Conservation (phyloP, 2,329 filamentous ascomycete species). For the Elsinoe perseae region DNA sequence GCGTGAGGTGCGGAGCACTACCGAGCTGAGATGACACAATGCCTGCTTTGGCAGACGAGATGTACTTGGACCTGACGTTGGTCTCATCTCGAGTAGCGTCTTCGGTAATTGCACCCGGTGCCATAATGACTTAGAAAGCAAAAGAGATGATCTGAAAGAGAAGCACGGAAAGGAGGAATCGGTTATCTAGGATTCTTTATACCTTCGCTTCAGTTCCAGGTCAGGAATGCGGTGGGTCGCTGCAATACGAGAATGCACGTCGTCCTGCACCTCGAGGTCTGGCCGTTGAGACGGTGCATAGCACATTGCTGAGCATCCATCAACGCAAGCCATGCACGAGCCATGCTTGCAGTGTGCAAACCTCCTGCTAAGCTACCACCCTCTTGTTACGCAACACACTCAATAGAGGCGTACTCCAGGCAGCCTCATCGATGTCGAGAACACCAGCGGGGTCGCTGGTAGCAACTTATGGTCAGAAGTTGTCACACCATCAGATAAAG, state of each 20-base stretch:
- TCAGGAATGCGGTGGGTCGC: neutral
- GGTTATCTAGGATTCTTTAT: neutral
- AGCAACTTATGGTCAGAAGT: neutral
- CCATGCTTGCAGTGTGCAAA: neutral
- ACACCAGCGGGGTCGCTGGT: too few species aligned
- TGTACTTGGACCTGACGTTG: constrained; percentile 2
- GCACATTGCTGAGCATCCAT: neutral
- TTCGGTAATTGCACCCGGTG: constrained; percentile 1
- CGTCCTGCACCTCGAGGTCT: neutral
- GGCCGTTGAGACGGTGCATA: neutral
- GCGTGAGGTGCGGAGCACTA: neutral
- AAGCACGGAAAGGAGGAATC: neutral
- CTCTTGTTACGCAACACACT: neutral
- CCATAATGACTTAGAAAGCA: neutral
- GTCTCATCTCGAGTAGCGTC: neutral
- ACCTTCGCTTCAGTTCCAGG: neutral
- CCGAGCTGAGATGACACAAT: neutral
- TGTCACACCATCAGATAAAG: neutral
- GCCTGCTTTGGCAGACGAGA: neutral
- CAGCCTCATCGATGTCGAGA: neutral
- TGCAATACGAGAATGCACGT: neutral
- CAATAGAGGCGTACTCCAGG: neutral
- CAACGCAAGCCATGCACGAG: neutral
- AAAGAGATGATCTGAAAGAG: neutral
- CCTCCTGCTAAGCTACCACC: neutral